Evolutionary conservation across 2,329 filamentous ascomycete species (phyloP).

Genomic region (Dactylellina cionopaga): DNA sequence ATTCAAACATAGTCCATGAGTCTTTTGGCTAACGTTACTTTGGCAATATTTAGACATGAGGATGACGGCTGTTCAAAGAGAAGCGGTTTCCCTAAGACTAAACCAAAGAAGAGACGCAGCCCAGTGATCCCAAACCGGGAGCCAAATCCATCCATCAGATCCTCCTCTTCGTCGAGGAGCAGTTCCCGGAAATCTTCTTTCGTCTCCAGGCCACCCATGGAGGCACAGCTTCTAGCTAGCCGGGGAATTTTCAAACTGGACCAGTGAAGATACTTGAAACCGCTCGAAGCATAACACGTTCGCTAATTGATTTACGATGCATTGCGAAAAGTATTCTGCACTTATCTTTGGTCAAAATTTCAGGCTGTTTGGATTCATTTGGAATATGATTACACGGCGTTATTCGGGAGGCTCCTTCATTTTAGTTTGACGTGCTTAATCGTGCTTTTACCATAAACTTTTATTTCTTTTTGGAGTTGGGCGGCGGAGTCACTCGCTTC

Average conservation of each 20-base stretch:
- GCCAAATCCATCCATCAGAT: slow-evolving; percentile 43
- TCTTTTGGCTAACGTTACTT: slow-evolving; percentile 6
- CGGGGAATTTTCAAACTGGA: slow-evolving; percentile 26
- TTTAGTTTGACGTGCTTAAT: not conserved
- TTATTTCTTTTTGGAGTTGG: slow-evolving; percentile 36
- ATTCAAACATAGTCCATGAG: not conserved
- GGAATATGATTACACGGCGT: slow-evolving; percentile 37
- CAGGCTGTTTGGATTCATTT: not conserved
- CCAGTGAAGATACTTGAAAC: not conserved
- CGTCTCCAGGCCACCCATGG: slow-evolving; percentile 30
- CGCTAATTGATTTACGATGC: not conserved
- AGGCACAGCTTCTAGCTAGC: slow-evolving; percentile 23
- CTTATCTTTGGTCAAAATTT: slow-evolving; percentile 1
- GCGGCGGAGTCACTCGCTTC: slow-evolving; percentile 42
- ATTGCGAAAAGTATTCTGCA: slow-evolving; percentile 28
- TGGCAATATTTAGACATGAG: slow-evolving; percentile 70
- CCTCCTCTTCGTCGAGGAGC: slow-evolving; percentile 28
- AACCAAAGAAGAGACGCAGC: slow-evolving; percentile 50
- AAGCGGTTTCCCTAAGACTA: slow-evolving; percentile 42
- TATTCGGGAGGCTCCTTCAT: slow-evolving; percentile 15
- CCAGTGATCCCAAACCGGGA: slow-evolving; percentile 49
- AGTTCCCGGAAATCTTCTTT: slow-evolving; percentile 43
- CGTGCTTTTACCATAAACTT: slow-evolving; percentile 35
- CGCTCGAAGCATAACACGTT: not conserved
- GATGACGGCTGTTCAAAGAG: slow-evolving; percentile 79